Evolutionary conservation across 2,329 filamentous ascomycete species (phyloP).

Genomic region (Colletotrichum eremochloae): DNA sequence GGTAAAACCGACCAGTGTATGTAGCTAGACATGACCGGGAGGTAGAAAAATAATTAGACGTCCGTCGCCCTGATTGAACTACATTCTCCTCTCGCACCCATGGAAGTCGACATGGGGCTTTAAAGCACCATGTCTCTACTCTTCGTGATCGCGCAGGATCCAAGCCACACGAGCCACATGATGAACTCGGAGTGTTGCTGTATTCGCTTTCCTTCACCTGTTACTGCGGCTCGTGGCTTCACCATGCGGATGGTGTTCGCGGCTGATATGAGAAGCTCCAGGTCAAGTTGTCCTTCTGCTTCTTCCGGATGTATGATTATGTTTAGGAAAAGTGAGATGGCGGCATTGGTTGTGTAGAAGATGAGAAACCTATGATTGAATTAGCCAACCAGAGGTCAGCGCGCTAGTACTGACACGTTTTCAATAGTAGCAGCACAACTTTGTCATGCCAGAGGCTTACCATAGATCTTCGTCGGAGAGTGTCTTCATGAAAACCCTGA

Average conservation of each 20-base stretch:
- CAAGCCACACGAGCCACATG: slow-evolving; percentile 24
- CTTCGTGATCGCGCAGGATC: slow-evolving; percentile 18
- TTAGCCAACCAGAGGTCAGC: neutral
- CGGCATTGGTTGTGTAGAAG: slow-evolving; percentile 38
- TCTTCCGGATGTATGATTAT: slow-evolving; percentile 41
- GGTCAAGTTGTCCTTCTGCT: slow-evolving; percentile 2
- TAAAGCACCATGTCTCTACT: neutral
- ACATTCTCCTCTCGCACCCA: neutral
- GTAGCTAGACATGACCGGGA: neutral
- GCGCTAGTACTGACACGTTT: neutral
- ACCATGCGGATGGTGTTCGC: neutral
- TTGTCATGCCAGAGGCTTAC: neutral
- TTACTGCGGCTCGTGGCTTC: neutral
- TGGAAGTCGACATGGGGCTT: neutral
- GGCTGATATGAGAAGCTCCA: slow-evolving; percentile 22
- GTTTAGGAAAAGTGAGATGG: slow-evolving; percentile 42
- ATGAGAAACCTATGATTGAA: slow-evolving; percentile 17
- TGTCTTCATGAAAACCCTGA: slow-evolving; percentile 14
- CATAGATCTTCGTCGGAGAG: slow-evolving; percentile 7
- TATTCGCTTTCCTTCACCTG: neutral
- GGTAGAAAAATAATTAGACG: neutral
- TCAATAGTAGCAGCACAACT: neutral
- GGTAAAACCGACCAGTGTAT: neutral
- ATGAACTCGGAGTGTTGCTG: slow-evolving; percentile 13
- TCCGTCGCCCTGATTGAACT: too few relatives aligned